Evolutionary conservation across 2,329 filamentous ascomycete genomes (phyloP), one percentile per base, ranked within the genome.

Genomic region (Trematosphaeria pertusa): DNA sequence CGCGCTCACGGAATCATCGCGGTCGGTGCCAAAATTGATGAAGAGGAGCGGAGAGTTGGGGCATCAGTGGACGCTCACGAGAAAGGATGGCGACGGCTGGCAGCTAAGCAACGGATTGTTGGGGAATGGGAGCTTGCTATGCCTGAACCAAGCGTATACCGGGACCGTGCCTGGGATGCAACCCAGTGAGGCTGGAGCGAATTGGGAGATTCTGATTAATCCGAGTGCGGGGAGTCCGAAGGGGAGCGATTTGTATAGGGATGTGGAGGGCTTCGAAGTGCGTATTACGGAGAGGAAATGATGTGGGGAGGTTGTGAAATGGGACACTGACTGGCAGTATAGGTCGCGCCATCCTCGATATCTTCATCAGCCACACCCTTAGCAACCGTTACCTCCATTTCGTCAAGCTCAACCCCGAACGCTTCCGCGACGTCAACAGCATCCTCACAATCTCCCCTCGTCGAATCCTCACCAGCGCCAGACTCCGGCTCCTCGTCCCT

Each of bases 121-220:
- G 10, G 45, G 44, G n/a, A 49, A 56, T 22, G 21, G 14, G n/a
- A 31, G 10, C 7, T 46, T 20, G 11, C 34, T 54, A 3, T 34
- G 38, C 6, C 24, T 52, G 33, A 43, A n/a, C n/a, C n/a, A n/a
- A n/a, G n/a, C 24, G 14, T 31, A 17, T 3, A 19, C 7, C 17
- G 36, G 28, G 18, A 35, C 21, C 20, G 21, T 41, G 18, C 48
- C 52, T 11, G 48, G 28, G 9, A 56, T 56, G 52, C 37, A 47
- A 6, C 38, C 44, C 17, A 40, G 37, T 14, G 37, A 11, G 4
- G 24, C 15, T 10, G 53, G 49, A 14, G 32, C 35, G 5, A 9
- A 36, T 9, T 59, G 53, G 56, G 43, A 43, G 15, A 51, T 59
- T 8, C 35, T 43, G 30, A 42, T 36, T 2, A 59, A 59, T 31